Base-by-base conservation (phyloP, 73 alveolate species). In the Tetrahymena borealis region DNA sequence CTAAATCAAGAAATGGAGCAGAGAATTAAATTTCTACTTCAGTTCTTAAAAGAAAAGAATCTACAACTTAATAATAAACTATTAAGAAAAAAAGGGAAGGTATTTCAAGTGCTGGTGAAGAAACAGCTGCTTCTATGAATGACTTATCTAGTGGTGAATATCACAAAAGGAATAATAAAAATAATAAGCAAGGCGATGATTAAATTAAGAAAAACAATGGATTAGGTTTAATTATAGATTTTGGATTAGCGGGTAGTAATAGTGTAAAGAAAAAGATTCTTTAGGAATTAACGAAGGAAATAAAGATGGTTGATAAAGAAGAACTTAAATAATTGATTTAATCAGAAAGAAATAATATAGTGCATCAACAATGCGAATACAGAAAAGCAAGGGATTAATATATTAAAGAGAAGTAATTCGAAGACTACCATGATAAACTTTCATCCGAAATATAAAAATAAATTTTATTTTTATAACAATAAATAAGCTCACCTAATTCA, bases 121-220 rank as follows among this genome's bases (percentile, higher is more conserved):
- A 60, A 60, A 60, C 85, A n/a, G 85, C 85, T 60, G 85, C 85
- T 60, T 60, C 85, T 15, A 60, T 60, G 85, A n/a, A n/a, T 60
- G 85, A 60, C 28, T 20, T 60, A 20, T 35, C 85, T 15, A 60
- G 85, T 60, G 85, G 85, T 4, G 85, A 60, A n/a, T 60, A 60
- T 20, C 85, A 20, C n/a, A 60, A 60, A 60, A 60, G 7, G 38
- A 60, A 60, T 9, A 0, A 20, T 60, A 60, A 60, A 60, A 13
- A 7, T 13, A 60, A 9, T 11, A 60, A n/a, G 3, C 85, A n/a
- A n/a, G n/a, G n/a, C n/a, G n/a, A n/a, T n/a, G n/a, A n/a, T n/a
- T n/a, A n/a, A 15, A 60, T 18, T 41, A 41, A 60, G 7, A 60
- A 60, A 13, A 60, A 60, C 28, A 60, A n/a, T 60, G n/a, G 11